Conservation (phyloP, 352 stramenopile species). For the Pythium insidiosum region DNA sequence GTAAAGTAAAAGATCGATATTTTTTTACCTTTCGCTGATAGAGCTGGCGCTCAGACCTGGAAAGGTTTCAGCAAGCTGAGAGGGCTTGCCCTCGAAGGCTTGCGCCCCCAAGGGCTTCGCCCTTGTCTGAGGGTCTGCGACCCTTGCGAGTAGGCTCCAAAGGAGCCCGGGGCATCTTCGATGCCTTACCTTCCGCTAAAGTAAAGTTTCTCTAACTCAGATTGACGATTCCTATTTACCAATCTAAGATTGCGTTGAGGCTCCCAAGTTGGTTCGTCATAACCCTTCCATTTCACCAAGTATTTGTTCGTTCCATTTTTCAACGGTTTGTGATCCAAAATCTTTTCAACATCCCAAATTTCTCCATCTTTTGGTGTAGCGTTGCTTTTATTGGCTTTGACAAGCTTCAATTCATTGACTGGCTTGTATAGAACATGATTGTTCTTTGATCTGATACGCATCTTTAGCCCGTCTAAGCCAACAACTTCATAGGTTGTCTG, state of each 20-base stretch:
- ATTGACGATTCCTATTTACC: constrained; percentile 7
- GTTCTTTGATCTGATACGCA: background rate
- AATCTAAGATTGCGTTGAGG: constrained; percentile 7
- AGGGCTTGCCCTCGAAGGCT: no score
- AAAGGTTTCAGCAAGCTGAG: no score
- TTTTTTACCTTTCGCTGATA: no score
- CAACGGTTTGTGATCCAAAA: constrained; percentile 4
- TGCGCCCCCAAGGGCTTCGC: no score
- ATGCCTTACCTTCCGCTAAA: no score
- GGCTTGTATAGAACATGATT: constrained; percentile 11
- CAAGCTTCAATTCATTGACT: constrained; percentile 9
- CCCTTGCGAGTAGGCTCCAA: no score
- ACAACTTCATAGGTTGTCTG: constrained; percentile 10
- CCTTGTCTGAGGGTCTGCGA: no score
- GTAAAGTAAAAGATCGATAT: no score
- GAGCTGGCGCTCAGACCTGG: no score
- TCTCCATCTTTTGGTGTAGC: background rate
- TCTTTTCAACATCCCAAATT: constrained; percentile 8
- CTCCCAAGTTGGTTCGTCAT: constrained; percentile 5
- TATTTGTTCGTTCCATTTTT: constrained; percentile 13
- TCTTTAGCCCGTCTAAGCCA: constrained; percentile 6
- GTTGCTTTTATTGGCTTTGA: background rate
- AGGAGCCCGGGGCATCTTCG: no score
- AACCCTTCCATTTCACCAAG: constrained; percentile 4
- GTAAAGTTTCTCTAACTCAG: background rate